Conservation (phyloP, 176 grass and related monocot genomes). For the Echinochloa phyllopogon region DNA sequence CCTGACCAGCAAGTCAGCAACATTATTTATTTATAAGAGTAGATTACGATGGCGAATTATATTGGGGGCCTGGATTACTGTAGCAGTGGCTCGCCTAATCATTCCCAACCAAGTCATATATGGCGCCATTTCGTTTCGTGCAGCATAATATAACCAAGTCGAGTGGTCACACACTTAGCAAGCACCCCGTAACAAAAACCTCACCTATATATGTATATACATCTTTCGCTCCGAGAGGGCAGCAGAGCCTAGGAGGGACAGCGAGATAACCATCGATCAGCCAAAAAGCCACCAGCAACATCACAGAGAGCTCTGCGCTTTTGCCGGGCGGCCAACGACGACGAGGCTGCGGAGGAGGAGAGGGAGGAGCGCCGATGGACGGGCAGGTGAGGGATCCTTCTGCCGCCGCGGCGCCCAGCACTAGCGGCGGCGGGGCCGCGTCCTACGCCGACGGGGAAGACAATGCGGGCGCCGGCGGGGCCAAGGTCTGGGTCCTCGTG, state of each 20-base stretch:
- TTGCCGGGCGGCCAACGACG: neutral
- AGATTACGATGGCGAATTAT: neutral
- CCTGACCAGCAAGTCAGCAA: neutral
- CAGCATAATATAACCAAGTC: slow-evolving; percentile 15
- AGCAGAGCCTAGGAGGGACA: neutral
- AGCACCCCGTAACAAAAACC: neutral
- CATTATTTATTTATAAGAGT: neutral
- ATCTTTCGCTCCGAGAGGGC: neutral
- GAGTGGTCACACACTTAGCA: neutral
- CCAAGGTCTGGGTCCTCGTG: slow-evolving; percentile 70
- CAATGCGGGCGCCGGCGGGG: slow-evolving; percentile 50
- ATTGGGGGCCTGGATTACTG: neutral
- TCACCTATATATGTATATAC: neutral
- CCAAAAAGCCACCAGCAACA: neutral
- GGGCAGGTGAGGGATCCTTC: neutral
- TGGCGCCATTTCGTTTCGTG: slow-evolving; percentile 36
- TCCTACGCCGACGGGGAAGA: slow-evolving; percentile 33
- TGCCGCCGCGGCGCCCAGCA: neutral
- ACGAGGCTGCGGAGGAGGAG: neutral
- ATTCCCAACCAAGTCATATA: slow-evolving; percentile 38
- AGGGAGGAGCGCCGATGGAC: slow-evolving; percentile 30
- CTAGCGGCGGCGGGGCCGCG: neutral
- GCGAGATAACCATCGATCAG: neutral
- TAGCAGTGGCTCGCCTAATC: slow-evolving; percentile 21
- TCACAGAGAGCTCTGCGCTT: slow-evolving; percentile 25